Base-by-base conservation (phyloP, 75 land plant genomes). In the Picea glauca region DNA sequence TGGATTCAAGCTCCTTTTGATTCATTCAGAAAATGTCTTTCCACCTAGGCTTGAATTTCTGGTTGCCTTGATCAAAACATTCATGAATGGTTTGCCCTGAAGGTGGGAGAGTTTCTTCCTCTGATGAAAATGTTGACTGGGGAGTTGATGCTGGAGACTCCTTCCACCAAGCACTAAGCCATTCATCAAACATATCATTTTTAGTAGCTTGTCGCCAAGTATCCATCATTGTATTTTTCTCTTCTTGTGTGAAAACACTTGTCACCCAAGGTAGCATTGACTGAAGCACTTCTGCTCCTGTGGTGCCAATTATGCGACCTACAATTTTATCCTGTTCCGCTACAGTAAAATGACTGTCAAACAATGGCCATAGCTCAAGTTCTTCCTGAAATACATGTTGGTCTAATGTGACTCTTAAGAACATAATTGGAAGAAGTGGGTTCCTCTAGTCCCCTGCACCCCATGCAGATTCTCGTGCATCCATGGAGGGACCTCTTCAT, bases 241-340 rank as follows among this genome's bases (percentile, higher is more conserved):
- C 98, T 35, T 89, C 94, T 63, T 81, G 88, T 35, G 91, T 85
- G 13, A 94, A 86, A 35, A 88, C 94, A 78, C 85, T 80, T 13
- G 92, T 92, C 33, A 94, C 94, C 98, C 98, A 92, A 57, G 94
- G 98, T 12, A 94, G 58, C 93, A 94, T 90, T 79, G 93, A 85
- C 74, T 94, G 98, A 4, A 94, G 91, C 8, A 94, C 93, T 59
- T 94, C 98, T 74, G 98, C 98, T 59, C 98, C 98, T 73, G 91
- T 94, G 17, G 90, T 92, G 13, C 98, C 98, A 60, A 94, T 88
- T 68, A 94, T 92, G 1, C 90, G 85, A 43, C 98, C 98, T 78
- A 94, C 91, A 80, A 94, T 90, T 26, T 26, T 26, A 26, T 26
- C 26, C 26, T 26, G 26, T 26, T 26, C 26, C 26, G 0, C 26